These are phyloP conservation scores for Phytophthora chlamydospora DNA, from an alignment of 352 stramenopile genomes.

Conservation along the genomic window DNA sequence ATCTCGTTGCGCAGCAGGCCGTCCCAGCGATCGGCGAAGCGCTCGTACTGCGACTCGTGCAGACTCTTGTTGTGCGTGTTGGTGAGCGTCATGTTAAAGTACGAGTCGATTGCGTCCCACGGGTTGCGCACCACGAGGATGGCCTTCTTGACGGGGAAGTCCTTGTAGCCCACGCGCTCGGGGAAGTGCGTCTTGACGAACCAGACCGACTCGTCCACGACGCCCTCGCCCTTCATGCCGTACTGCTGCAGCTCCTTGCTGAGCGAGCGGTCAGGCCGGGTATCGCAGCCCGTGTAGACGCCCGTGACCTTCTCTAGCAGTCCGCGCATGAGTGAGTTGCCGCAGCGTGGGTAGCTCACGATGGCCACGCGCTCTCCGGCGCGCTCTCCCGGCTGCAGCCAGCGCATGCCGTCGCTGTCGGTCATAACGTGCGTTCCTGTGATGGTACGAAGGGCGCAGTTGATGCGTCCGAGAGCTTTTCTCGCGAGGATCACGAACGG, in stretches of 20 bases:
- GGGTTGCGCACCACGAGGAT: constrained; percentile 94
- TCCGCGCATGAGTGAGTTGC: constrained; percentile 97
- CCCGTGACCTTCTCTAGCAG: constrained; percentile 95
- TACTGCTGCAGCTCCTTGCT: constrained; percentile 89
- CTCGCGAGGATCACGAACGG: constrained; percentile 60
- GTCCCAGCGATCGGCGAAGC: constrained; percentile 91
- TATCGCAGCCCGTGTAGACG: constrained; percentile 97
- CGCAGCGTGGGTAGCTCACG: constrained; percentile 96
- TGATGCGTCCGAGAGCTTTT: constrained; percentile 39
- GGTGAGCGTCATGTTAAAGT: constrained; percentile 98
- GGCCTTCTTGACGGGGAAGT: constrained; percentile 75
- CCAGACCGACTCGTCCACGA: constrained; percentile 94
- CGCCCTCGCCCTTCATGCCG: constrained; percentile 93
- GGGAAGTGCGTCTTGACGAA: constrained; percentile 99
- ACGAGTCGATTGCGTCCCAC: constrained; percentile 99
- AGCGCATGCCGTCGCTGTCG: constrained; percentile 49
- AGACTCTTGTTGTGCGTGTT: constrained; percentile 94
- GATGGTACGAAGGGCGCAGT: constrained; percentile 31
- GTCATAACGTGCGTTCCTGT: constrained; percentile 15
- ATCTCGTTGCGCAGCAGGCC: constrained; percentile 91
- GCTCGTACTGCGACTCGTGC: constrained; percentile 85
- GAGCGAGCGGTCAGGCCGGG: constrained; percentile 92
- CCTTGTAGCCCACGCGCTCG: constrained; percentile 93
- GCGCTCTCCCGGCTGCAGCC: constrained; percentile 70
- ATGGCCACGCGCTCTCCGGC: constrained; percentile 84